Evolutionary conservation across 2,329 filamentous ascomycete species (phyloP), one percentile per base, ranked within the genome.

Genomic region (Blumeriella jaapii): DNA sequence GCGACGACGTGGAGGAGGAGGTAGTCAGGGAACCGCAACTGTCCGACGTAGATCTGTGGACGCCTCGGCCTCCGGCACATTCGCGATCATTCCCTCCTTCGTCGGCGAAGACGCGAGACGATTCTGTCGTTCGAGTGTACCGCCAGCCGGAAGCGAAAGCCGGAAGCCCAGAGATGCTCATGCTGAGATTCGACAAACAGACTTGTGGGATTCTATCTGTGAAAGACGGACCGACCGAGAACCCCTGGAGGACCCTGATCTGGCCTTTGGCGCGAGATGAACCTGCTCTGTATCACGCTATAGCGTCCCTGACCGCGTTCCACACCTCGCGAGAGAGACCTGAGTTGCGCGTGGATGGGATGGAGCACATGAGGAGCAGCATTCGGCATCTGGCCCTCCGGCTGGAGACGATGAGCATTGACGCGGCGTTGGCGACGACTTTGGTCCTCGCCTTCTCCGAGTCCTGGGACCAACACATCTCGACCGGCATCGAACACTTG

Each of bases 201-300:
- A 82, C 78, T 0, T 82, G 78, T 51, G 76, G 76, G 3, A 78
- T 83, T 31, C 60, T 82, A 13, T 82, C 78, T 1, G 65, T 82
- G 33, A 82, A 81, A 50, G 76, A 82, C 53, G 78, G 77, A 0
- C 65, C 68, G 5, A 70, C 65, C 2, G 78, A 82, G 47, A 83
- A 82, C 50, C 78, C 78, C 2, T 83, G 78, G 78, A 67, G 76
- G 17, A 81, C 69, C 5, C 60, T 79, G 29, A 63, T 83, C n/a
- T 80, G 76, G 74, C 78, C 78, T 1, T 57, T 83, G 30, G 73
- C 76, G 3, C 65, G 64, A 45, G 65, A 74, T 30, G 78, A 69
- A 3, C 72, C 74, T 2, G 76, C 77, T 2, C 58, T 83, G 22
- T 77, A 74, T 45, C 74, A 82, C 58, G 78, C 78, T 3, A 68